Percentiles rank a stretch among this genome's conserved stretches.
phyloP scores from a whole-genome alignment of 148 eudicot genomes.

The Euryodendron excelsum region DNA sequence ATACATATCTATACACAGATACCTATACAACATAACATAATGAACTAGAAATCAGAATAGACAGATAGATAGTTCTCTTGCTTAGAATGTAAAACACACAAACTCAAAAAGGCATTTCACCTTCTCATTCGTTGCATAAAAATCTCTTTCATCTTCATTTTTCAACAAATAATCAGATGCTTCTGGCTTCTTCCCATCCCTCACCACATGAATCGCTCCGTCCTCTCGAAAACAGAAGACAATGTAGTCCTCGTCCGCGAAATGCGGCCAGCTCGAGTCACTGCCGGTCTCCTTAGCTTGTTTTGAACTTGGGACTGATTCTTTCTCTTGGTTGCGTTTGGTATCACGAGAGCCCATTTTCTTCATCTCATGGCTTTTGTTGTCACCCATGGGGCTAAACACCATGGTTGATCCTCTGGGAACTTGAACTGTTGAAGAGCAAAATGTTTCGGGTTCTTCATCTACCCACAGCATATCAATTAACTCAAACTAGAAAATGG shows the following conservation, averaged over 20 bases:
- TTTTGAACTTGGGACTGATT: background rate
- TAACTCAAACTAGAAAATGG: background rate
- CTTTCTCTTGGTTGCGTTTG: background rate
- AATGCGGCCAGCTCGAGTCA: slow-evolving; percentile 46
- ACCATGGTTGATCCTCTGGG: slow-evolving; percentile 1
- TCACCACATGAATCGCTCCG: slow-evolving; percentile 55
- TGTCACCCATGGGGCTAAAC: background rate
- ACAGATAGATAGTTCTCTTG: too few relatives aligned
- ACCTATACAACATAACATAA: too few relatives aligned
- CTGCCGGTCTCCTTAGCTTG: background rate
- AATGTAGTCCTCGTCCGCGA: slow-evolving; percentile 72
- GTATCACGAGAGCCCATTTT: background rate
- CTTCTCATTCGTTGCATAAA: background rate
- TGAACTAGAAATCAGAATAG: too few relatives aligned
- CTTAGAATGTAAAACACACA: too few relatives aligned
- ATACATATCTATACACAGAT: too few relatives aligned
- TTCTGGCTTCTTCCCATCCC: slow-evolving; percentile 39
- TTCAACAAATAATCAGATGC: slow-evolving; percentile 2
- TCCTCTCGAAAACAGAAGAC: slow-evolving; percentile 73
- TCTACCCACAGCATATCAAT: background rate
- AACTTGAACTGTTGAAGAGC: slow-evolving; percentile 10
- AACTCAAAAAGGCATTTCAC: background rate
- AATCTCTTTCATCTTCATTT: background rate
- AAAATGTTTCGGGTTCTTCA: background rate
- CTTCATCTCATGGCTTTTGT: background rate